These are phyloP conservation scores for Saturnispora sanitii DNA, from an alignment of 805 yeast species.

Conservation along the genomic window DNA sequence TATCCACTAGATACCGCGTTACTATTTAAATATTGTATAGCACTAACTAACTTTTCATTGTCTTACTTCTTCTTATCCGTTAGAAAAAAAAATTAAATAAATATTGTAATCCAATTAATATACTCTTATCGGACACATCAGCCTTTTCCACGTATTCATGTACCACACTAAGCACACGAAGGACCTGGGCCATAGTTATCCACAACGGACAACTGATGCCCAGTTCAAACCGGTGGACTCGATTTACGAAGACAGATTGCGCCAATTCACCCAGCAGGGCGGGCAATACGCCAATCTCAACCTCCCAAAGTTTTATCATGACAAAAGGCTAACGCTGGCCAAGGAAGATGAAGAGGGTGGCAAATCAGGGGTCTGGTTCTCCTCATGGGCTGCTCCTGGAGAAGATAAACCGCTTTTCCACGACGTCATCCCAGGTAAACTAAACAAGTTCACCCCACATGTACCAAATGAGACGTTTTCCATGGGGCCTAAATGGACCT, in stretches of 20 bases:
- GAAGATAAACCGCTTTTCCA: constrained; percentile 53
- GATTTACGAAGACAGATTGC: constrained; percentile 59
- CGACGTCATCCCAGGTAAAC: constrained; percentile 41
- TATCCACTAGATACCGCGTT: too few species aligned
- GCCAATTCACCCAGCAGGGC: constrained; percentile 62
- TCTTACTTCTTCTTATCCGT: too few species aligned
- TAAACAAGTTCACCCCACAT: constrained; percentile 46
- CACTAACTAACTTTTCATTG: too few species aligned
- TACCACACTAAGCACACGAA: constrained; percentile 3
- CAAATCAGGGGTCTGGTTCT: constrained; percentile 34
- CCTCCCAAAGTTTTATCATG: constrained; percentile 73
- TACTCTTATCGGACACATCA: too few species aligned
- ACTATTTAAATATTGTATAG: too few species aligned
- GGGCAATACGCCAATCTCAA: constrained; percentile 69
- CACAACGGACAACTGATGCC: constrained; percentile 41
- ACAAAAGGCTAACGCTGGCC: constrained; percentile 31
- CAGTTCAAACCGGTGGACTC: constrained; percentile 68
- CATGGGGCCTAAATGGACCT: constrained; percentile 89
- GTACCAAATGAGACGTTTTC: constrained; percentile 55
- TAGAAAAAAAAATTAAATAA: not conserved
- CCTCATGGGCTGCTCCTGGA: constrained; percentile 68
- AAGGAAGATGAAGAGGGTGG: constrained; percentile 25
- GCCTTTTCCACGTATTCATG: constrained; percentile 1
- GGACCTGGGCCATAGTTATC: constrained; percentile 20
- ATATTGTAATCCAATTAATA: too few species aligned